phyloP scores from a whole-genome alignment of 352 stramenopile species.

The Albugo candida region DNA sequence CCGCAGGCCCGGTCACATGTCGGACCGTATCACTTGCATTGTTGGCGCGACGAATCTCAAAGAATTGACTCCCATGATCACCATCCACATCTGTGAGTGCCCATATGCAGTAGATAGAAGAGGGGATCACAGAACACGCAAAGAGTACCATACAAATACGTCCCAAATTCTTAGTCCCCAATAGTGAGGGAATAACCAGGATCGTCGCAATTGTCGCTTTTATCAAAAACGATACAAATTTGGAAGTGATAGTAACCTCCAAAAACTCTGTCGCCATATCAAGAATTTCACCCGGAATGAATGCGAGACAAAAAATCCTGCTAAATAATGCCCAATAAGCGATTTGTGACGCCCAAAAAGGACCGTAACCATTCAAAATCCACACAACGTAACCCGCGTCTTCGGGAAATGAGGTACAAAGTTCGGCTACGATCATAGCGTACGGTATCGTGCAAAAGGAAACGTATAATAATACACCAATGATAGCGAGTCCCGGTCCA shows the following conservation, averaged over 20 bases:
- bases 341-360: constrained; percentile 58
- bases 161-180: constrained; percentile 17
- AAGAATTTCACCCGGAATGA: no score
- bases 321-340: constrained; percentile 59
- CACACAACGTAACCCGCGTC: constrained; percentile 64
- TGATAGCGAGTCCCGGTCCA: constrained; percentile 42
- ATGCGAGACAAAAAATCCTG: constrained; percentile 21
- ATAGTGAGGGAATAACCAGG: constrained; percentile 15
- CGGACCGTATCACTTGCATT: no score
- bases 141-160: constrained; percentile 12
- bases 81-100: no score
- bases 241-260: constrained; percentile 9
- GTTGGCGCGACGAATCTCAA: no score
- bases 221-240: constrained; percentile 3
- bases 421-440: constrained; percentile 80
- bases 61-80: no score
- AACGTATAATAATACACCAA: constrained; percentile 70
- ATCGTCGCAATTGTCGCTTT: constrained; percentile 15
- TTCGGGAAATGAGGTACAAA: constrained; percentile 78
- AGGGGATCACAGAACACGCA: not conserved
- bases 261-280: constrained; percentile 70
- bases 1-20: no score
- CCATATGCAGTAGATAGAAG: not conserved
- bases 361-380: constrained; percentile 78
- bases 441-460: constrained; percentile 79